A percentile compares a stretch with the other conserved stretches of the same genome.
These are phyloP conservation scores for Metarhizium brunneum DNA, from an alignment of 2,329 filamentous ascomycete genomes.

Conservation along the genomic window DNA sequence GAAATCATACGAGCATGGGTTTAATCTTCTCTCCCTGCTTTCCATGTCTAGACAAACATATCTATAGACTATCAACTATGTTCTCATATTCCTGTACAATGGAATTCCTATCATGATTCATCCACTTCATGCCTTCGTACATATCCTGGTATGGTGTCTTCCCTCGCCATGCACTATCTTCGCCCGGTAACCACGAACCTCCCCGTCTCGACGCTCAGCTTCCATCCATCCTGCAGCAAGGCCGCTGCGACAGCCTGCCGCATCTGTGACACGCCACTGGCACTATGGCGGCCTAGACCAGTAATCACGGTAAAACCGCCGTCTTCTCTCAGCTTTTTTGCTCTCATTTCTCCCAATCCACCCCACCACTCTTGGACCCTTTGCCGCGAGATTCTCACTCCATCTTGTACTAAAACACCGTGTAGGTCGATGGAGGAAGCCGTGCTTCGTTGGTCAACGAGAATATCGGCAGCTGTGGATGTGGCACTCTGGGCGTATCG, in stretches of 20 bases:
- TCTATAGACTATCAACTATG: neutral
- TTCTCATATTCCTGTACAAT: neutral
- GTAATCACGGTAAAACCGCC: slow-evolving; percentile 66
- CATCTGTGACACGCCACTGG: slow-evolving; percentile 64
- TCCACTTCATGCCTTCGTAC: neutral
- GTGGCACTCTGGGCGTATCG: slow-evolving; percentile 47
- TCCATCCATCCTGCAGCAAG: slow-evolving; percentile 75
- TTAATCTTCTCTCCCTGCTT: neutral
- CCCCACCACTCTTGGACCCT: slow-evolving; percentile 70
- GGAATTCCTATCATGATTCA: neutral
- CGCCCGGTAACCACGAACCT: slow-evolving; percentile 60
- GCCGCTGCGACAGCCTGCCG: slow-evolving; percentile 72
- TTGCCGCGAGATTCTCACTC: slow-evolving; percentile 64
- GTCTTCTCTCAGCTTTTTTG: slow-evolving; percentile 34
- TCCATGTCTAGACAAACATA: neutral
- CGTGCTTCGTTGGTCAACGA: slow-evolving; percentile 60
- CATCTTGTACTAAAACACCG: slow-evolving; percentile 72
- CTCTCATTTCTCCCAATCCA: slow-evolving; percentile 54
- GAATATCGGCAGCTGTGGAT: slow-evolving; percentile 58
- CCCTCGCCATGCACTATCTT: slow-evolving; percentile 13
- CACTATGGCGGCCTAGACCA: slow-evolving; percentile 69
- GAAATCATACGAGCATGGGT: neutral
- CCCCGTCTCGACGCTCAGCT: slow-evolving; percentile 62
- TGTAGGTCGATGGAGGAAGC: slow-evolving; percentile 64
- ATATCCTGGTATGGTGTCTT: neutral